Conservation (phyloP, 306 rosid species). For the Cercis canadensis region DNA sequence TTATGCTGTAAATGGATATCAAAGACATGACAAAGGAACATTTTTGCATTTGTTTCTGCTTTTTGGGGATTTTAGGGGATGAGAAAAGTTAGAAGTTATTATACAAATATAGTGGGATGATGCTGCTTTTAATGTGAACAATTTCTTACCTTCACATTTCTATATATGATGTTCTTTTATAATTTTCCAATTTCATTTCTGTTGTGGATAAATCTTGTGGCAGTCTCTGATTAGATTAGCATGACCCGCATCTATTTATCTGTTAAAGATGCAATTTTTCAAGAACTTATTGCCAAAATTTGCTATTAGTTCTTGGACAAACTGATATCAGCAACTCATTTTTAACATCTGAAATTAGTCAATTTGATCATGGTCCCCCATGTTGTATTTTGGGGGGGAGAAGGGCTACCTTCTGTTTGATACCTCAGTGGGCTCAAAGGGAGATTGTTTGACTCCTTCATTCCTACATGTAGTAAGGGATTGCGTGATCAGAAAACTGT, state of each 20-base stretch:
- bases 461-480: neutral
- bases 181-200: neutral
- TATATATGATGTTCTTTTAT: slow-evolving; percentile 13
- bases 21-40: slow-evolving; percentile 52
- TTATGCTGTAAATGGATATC: slow-evolving; percentile 76
- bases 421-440: neutral
- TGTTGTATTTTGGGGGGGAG: too few species aligned
- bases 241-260: neutral
- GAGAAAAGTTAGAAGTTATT: slow-evolving; percentile 26
- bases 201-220: slow-evolving; percentile 4
- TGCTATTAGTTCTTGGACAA: neutral
- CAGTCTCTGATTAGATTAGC: neutral
- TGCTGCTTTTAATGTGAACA: slow-evolving; percentile 39
- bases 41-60: slow-evolving; percentile 50
- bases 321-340: neutral
- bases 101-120: slow-evolving; percentile 50
- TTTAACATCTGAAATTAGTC: slow-evolving; percentile 2
- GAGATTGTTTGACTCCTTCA: slow-evolving; percentile 34
- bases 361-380: slow-evolving; percentile 19
- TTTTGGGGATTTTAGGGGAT: slow-evolving; percentile 37
- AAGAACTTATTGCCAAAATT: neutral
- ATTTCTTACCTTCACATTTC: slow-evolving; percentile 33
- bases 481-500: neutral
- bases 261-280: neutral
- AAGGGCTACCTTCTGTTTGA: neutral